These are phyloP conservation scores for Pyrenochaeta sp. DNA, from an alignment of 2,329 filamentous ascomycete genomes.

Conservation along the genomic window DNA sequence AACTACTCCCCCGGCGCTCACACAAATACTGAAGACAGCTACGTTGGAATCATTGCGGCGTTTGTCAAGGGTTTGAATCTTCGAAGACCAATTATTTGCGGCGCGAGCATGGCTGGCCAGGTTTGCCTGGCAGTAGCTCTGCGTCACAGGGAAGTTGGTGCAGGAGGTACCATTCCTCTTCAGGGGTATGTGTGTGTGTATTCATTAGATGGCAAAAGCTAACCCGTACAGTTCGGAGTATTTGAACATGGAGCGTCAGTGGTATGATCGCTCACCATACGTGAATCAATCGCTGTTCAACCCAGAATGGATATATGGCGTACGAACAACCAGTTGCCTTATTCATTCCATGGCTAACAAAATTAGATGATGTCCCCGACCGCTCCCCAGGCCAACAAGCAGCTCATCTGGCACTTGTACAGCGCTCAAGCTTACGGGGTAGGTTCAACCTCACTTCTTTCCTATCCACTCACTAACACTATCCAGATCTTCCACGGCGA, in stretches of 20 bases:
- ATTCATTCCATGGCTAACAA: slow-evolving; percentile 3
- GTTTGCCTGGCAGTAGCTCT: slow-evolving; percentile 59
- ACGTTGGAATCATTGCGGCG: slow-evolving; percentile 56
- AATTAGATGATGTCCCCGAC: slow-evolving; percentile 57
- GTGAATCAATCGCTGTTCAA: slow-evolving; percentile 60
- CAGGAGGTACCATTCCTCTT: slow-evolving; percentile 57
- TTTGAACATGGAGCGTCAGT: slow-evolving; percentile 55
- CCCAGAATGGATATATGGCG: slow-evolving; percentile 60
- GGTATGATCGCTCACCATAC: slow-evolving; percentile 57
- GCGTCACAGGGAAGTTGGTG: slow-evolving; percentile 57
- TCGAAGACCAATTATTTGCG: slow-evolving; percentile 59
- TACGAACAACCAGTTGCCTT: slow-evolving; percentile 12
- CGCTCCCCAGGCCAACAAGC: slow-evolving; percentile 55
- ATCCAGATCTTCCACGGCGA: slow-evolving; percentile 59
- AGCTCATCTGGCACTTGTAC: slow-evolving; percentile 61
- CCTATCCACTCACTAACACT: background rate
- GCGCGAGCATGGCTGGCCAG: slow-evolving; percentile 61
- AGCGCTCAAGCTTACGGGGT: slow-evolving; percentile 59
- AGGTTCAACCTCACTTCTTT: background rate
- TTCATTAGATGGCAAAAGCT: slow-evolving; percentile 27
- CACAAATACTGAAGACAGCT: slow-evolving; percentile 59
- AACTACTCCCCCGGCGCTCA: slow-evolving; percentile 55
- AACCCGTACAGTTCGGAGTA: slow-evolving; percentile 45
- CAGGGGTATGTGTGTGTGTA: slow-evolving; percentile 46
- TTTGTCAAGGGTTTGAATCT: slow-evolving; percentile 56